Conservation (phyloP, 805 yeast genomes). For the Candida suzukii region DNA sequence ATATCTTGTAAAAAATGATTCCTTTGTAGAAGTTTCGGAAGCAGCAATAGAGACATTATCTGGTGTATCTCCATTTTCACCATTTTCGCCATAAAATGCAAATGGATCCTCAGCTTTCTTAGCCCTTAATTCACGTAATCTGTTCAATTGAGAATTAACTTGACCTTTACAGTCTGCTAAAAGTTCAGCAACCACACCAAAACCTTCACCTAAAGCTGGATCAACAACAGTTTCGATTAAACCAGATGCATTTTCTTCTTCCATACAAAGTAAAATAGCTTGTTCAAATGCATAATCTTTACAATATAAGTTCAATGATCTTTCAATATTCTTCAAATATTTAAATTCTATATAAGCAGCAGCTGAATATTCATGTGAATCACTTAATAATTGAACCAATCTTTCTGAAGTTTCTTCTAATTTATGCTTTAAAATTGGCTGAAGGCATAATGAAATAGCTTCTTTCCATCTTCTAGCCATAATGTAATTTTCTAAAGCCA, state of each 20-base stretch:
- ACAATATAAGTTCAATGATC: conserved; percentile 63
- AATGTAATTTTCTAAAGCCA: conserved; percentile 66
- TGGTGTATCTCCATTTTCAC: conserved; percentile 62
- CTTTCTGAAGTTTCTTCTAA: conserved; percentile 45
- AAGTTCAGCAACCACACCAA: conserved; percentile 79
- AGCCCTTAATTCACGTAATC: conserved; percentile 77
- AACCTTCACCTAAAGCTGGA: conserved; percentile 76
- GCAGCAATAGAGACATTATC: conserved; percentile 95
- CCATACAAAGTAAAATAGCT: conserved; percentile 61
- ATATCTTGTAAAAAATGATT: conserved; percentile 89
- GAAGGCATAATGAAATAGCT: conserved; percentile 58
- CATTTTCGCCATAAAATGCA: conserved; percentile 69
- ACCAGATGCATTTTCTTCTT: conserved; percentile 34
- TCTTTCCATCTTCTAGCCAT: conserved; percentile 78
- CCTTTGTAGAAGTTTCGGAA: conserved; percentile 86
- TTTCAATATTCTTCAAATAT: conserved; percentile 53
- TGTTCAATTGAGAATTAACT: conserved; percentile 68
- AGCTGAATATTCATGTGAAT: conserved; percentile 65
- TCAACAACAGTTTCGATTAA: conserved; percentile 58
- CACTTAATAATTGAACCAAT: conserved; percentile 53
- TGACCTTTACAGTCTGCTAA: conserved; percentile 92
- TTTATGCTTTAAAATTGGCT: conserved; percentile 30
- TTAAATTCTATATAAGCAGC: conserved; percentile 72
- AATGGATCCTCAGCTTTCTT: conserved; percentile 83
- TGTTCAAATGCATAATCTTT: conserved; percentile 67